phyloP scores from a whole-genome alignment of 371 early-diverging fungal species.

The Actinomortierella ambigua region DNA sequence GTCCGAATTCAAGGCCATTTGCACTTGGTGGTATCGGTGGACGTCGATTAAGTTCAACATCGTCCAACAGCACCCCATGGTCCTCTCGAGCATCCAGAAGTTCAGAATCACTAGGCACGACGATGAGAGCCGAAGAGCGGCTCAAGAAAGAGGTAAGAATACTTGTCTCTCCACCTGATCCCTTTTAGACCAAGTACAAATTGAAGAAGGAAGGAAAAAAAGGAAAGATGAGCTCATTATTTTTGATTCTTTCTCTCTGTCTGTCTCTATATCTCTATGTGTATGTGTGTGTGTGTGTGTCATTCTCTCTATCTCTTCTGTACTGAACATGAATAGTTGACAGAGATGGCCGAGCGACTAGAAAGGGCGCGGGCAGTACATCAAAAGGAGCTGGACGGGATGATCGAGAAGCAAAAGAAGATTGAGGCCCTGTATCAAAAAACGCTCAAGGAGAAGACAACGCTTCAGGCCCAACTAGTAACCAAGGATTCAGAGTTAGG shows the following conservation, averaged over 20 bases:
- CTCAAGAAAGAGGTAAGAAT: constrained; percentile 30
- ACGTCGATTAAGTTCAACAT: too few species aligned
- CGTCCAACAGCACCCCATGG: too few species aligned
- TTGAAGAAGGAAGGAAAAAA: background rate
- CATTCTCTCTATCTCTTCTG: background rate
- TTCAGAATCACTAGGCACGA: too few species aligned
- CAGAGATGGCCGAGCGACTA: constrained; percentile 32
- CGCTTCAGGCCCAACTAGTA: constrained; percentile 26
- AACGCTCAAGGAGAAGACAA: constrained; percentile 36
- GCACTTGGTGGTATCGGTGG: too few species aligned
- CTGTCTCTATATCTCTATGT: too few species aligned
- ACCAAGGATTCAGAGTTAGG: constrained; percentile 38
- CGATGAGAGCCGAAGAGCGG: constrained; percentile 19
- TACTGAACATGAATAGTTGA: constrained; percentile 14
- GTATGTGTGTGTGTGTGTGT: background rate
- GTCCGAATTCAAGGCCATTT: too few species aligned
- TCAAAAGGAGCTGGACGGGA: constrained; percentile 27
- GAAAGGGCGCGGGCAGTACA: constrained; percentile 29
- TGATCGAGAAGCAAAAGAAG: constrained; percentile 33
- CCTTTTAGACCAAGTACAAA: background rate
- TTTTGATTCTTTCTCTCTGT: background rate
- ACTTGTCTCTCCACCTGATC: background rate
- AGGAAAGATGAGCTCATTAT: background rate
- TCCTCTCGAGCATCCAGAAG: too few species aligned
- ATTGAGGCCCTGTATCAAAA: constrained; percentile 34